Evolutionary conservation across 83 land plant species (phyloP), one percentile per base, ranked within the genome.

Genomic region (Picea mariana): DNA sequence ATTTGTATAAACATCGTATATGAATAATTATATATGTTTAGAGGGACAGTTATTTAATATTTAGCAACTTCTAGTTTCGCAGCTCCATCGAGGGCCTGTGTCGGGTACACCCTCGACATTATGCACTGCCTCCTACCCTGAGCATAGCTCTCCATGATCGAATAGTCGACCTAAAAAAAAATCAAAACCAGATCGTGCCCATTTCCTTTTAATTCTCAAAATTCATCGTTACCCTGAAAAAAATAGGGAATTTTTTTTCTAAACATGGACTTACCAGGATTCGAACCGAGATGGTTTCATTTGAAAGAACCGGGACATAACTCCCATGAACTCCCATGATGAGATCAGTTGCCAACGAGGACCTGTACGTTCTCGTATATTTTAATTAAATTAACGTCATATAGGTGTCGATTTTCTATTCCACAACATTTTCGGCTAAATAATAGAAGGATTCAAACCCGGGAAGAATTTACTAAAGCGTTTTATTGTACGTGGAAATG

Each of bases 141-240:
- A 34, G 91, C 95, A 81, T 91, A 94, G 26, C 90, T 85, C 80
- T 96, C 97, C 42, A 94, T 85, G 47, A 96, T 87, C 5, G 95
- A 96, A 72, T 96, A 95, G 83, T 96, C 98, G 49, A 96, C 95
- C 97, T 96, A 82, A n/a, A 84, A 20, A n/a, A 23, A 23, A 47
- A 67, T 44, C 6, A 0, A 44, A 44, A 44, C 47, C 7, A 0
- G 47, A 44, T 44, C 47, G 0, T 8, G 8, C 47, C 0, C 47
- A 44, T 44, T 44, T 44, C 47, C 5, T 42, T 42, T 42, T 6
- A 42, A 44, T 44, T 44, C 47, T 44, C 6, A 5, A 44, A 44
- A 44, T 44, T 44, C 47, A 44, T 44, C 8, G 47, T 44, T 44
- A 0, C 47, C 47, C 7, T 6, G 6, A 6, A 44, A 7, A 44